phyloP scores from a whole-genome alignment of 1,284 basidiomycete species.

The Sutorius eximius region DNA sequence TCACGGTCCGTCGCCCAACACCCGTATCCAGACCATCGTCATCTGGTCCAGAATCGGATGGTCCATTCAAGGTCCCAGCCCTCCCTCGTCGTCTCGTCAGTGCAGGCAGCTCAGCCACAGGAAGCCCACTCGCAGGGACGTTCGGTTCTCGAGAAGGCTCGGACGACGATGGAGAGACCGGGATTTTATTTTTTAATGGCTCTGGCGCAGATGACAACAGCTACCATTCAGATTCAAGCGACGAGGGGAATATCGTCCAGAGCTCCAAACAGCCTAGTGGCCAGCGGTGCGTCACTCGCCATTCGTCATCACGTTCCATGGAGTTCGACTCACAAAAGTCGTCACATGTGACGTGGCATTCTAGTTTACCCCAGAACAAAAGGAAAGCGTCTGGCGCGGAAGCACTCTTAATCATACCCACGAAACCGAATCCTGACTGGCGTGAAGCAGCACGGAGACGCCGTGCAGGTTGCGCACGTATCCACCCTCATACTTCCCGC shows the following conservation, averaged over 20 bases:
- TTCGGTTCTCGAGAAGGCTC: slow-evolving; percentile 41
- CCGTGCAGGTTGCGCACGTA: slow-evolving; percentile 28
- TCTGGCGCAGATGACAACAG: slow-evolving; percentile 24
- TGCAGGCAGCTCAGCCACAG: slow-evolving; percentile 43
- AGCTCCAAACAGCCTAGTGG: slow-evolving; percentile 69
- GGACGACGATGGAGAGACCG: slow-evolving; percentile 28
- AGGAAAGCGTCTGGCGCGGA: slow-evolving; percentile 42
- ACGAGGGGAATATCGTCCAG: slow-evolving; percentile 62
- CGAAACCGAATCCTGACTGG: slow-evolving; percentile 87
- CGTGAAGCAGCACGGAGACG: slow-evolving; percentile 67
- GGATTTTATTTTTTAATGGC: slow-evolving; percentile 26
- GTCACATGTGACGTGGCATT: neutral
- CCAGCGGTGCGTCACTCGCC: slow-evolving; percentile 66
- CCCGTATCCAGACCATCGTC: slow-evolving; percentile 60
- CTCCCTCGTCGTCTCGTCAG: slow-evolving; percentile 50
- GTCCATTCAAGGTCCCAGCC: slow-evolving; percentile 55
- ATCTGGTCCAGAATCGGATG: slow-evolving; percentile 58
- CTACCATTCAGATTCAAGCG: slow-evolving; percentile 53
- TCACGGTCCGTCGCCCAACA: slow-evolving; percentile 70
- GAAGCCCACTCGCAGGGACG: slow-evolving; percentile 55
- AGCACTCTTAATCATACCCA: slow-evolving; percentile 79
- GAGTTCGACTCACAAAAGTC: slow-evolving; percentile 28
- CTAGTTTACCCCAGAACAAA: slow-evolving; percentile 46
- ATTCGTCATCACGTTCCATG: neutral
- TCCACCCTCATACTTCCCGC: slow-evolving; percentile 10